Base-by-base conservation (phyloP, 2,329 filamentous ascomycete genomes). In the Dothideomycetes sp. region DNA sequence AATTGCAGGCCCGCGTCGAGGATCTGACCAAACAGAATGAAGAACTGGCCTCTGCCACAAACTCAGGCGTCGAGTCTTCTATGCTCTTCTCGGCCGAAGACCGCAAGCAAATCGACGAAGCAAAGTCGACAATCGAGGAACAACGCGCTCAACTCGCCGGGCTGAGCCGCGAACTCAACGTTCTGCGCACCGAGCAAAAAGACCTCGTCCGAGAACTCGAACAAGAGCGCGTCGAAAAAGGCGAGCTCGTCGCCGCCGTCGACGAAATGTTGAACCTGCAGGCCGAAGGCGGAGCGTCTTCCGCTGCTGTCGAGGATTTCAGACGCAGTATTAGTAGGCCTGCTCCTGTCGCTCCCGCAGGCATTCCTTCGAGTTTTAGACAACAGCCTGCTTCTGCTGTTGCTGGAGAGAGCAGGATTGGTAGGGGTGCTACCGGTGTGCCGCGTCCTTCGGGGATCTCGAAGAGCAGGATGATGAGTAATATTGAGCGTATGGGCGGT, bases 401-500 rank as follows among this genome's bases (percentile, higher is more conserved):
- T 30, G 51, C 48, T 4, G 56, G 42, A 4, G 67, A 69, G 48
- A 74, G 70, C 48, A 67, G 67, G 33, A 66, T 69, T 45, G 63
- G 62, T 3, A 54, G 56, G 47, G 62, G 47, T 41, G 48, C 51
- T 16, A 46, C 45, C 30, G 50, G 53, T n/a, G 24, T 60, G 20
- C 56, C 46, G 17, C 61, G 56, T 33, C 54, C 54, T 23, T 64
- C 55, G 20, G 37, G 37, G 2, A 40, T 40, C 19, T 64, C 65
- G 11, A 72, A 84, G 53, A 84, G 81, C 55, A 78, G 82, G 43
- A 82, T 91, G 54, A 80, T 93, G 80, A 82, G 73, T 52, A 86
- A 82, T 13, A 91, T 93, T 58, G 85, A 93, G 68, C 78, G 80
- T 63, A 93, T 93, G 86, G 85, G 85, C 5, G 33, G 33, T 10